phyloP scores from a whole-genome alignment of 768 basidiomycete genomes.

The Lactifluus subvellereus region DNA sequence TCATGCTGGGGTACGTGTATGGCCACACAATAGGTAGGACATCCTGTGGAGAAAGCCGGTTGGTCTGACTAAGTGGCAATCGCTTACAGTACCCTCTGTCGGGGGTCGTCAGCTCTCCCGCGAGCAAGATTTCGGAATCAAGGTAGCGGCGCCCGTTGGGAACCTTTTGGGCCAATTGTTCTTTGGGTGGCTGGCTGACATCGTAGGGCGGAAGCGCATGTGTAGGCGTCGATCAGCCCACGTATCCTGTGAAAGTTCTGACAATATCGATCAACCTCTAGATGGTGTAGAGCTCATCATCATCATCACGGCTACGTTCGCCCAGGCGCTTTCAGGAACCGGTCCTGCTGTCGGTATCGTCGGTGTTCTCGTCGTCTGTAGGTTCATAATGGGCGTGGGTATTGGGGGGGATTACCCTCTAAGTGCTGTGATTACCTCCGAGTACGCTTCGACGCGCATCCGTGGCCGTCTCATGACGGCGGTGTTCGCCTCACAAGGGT shows the following conservation, averaged over 20 bases:
- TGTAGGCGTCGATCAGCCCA: constrained; percentile 41
- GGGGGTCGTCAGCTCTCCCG: neutral
- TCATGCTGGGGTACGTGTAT: constrained; percentile 82
- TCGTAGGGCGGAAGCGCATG: constrained; percentile 47
- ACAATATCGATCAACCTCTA: constrained; percentile 23
- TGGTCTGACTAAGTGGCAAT: neutral
- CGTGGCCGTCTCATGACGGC: constrained; percentile 87
- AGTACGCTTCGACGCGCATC: constrained; percentile 71
- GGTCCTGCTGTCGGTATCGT: constrained; percentile 66
- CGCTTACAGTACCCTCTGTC: neutral
- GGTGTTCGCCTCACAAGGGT: constrained; percentile 84
- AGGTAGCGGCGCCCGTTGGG: constrained; percentile 38
- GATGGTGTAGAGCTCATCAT: constrained; percentile 74
- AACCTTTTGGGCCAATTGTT: constrained; percentile 38
- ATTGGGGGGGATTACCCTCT: constrained; percentile 89
- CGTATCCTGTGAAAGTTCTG: neutral
- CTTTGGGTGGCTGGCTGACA: constrained; percentile 42
- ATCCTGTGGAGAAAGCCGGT: neutral
- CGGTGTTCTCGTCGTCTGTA: constrained; percentile 75
- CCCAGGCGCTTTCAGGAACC: constrained; percentile 68
- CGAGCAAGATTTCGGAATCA: constrained; percentile 34
- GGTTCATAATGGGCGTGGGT: constrained; percentile 77
- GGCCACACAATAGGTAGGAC: constrained; percentile 31
- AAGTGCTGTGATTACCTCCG: constrained; percentile 80
- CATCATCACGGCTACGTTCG: constrained; percentile 75